Percentiles rank a stretch among this genome's conserved stretches.
Evolutionary conservation across 2,329 filamentous ascomycete genomes (phyloP).

Genomic region (Biscogniauxia marginata): DNA sequence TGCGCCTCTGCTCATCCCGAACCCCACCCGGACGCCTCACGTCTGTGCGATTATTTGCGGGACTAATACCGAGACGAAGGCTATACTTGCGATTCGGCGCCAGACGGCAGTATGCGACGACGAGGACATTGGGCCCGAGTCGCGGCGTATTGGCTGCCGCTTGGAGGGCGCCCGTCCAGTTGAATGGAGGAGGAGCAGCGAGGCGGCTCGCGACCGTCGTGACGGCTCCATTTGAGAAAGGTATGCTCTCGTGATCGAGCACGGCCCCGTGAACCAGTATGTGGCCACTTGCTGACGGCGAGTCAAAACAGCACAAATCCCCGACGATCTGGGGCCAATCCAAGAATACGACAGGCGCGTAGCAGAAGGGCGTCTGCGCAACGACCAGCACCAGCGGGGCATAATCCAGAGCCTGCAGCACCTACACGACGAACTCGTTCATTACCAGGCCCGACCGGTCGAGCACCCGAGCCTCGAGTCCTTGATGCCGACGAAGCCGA

Average conservation of each 20-base stretch:
- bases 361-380: constrained; percentile 66
- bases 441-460: constrained; percentile 73
- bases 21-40: constrained; percentile 18
- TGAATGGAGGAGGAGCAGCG: constrained; percentile 11
- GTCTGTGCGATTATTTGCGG: constrained; percentile 16
- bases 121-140: constrained; percentile 5
- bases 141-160: constrained; percentile 4
- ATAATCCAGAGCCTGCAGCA: constrained; percentile 89
- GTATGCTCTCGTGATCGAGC: constrained; percentile 15
- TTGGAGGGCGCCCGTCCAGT: constrained; percentile 3
- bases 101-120: constrained; percentile 17
- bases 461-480: constrained; percentile 75
- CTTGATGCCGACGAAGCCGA: constrained; percentile 55
- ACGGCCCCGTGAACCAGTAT: not conserved
- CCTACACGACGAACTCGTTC: constrained; percentile 76
- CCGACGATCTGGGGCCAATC: constrained; percentile 64
- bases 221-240: constrained; percentile 14
- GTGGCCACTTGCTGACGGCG: not conserved
- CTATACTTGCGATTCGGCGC: constrained; percentile 18
- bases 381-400: constrained; percentile 89
- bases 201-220: constrained; percentile 18
- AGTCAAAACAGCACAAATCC: constrained; percentile 10
- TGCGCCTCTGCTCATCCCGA: constrained; percentile 23
- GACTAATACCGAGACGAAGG: constrained; percentile 9
- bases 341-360: constrained; percentile 87